Evolutionary conservation across 108 stramenopile species (phyloP).

Genomic region (Nitzschia sp.): DNA sequence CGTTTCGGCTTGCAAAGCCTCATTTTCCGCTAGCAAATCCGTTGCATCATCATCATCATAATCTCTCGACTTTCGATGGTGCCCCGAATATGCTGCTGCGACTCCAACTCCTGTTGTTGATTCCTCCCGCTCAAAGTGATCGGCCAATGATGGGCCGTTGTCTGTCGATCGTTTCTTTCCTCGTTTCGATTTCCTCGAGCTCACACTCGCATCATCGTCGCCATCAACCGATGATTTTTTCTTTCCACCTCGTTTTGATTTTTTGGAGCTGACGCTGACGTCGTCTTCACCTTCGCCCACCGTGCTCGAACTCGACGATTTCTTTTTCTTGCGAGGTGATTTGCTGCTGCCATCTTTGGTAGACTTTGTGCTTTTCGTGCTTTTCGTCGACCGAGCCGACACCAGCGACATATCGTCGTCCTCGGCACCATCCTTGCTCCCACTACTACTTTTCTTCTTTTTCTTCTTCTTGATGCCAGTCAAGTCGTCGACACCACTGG

Average conservation of each 20-base stretch:
- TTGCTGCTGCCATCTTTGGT: constrained; percentile 1
- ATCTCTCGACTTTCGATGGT: background rate
- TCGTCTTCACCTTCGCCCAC: constrained; percentile 1
- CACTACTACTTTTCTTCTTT: constrained; percentile 14
- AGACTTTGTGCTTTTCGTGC: constrained; percentile 10
- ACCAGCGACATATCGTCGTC: background rate
- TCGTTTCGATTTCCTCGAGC: background rate
- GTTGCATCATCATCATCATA: constrained; percentile 6
- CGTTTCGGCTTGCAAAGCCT: constrained; percentile 26
- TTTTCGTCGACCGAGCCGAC: constrained; percentile 2
- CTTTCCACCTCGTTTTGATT: background rate
- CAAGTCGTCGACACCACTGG: background rate
- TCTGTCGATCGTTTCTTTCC: background rate
- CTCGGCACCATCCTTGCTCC: background rate
- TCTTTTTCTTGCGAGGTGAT: constrained; percentile 20
- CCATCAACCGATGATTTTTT: background rate
- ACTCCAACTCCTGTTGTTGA: background rate
- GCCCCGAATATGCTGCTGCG: background rate
- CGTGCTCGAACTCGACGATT: background rate
- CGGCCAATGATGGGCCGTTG: too few relatives aligned
- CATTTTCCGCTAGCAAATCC: constrained; percentile 26
- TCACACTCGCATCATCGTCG: background rate
- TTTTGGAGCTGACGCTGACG: constrained; percentile 2
- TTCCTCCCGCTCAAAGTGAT: background rate
- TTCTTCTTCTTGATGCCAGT: constrained; percentile 12